Evolutionary conservation across 2,329 filamentous ascomycete genomes (phyloP), one percentile per base, ranked within the genome.

Genomic region (Arthrobotrys musiformis): DNA sequence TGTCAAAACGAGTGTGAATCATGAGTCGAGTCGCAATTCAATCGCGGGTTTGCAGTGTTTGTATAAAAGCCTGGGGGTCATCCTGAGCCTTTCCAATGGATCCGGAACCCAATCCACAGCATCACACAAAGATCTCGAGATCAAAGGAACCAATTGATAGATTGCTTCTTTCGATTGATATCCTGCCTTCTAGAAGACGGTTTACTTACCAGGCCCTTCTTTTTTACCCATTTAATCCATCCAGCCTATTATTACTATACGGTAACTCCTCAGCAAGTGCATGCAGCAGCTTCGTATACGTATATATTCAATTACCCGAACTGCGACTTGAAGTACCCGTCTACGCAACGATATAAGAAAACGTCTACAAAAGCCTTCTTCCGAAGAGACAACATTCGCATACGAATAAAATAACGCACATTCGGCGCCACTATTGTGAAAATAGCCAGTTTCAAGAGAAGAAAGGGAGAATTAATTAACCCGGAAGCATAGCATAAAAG

Each of bases 361-460:
- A 37, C 19, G 26, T 40, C 54, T 40, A 58, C 30, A 58, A 56
- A 9, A 58, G 33, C 9, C 19, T 19, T 26, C 24, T 13, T 52
- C n/a, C 4, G 46, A 19, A 68, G 5, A 44, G 15, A 37, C 50
- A 58, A 7, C n/a, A 52, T 33, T 44, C 28, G 19, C 30, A 66
- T 61, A 70, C 68, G 46, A 46, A 61, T 61, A 76, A n/a, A 76
- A 76, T 76, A 69, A 37, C 70, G 70, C 70, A 75, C 46, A 44
- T 35, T 58, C 52, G 56, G 40, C 63, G 46, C 70, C 37, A 60
- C 64, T 28, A 26, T 26, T 19, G 11, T 46, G 19, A 33, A 48
- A 48, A 76, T 64, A 76, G 48, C 52, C 61, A 67, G 69, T 73
- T 73, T 73, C 69, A 73, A 73, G 44, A 37, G 19, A 22, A 48